phyloP scores from a whole-genome alignment of 805 yeast genomes.

The Metschnikowia gruessii region DNA sequence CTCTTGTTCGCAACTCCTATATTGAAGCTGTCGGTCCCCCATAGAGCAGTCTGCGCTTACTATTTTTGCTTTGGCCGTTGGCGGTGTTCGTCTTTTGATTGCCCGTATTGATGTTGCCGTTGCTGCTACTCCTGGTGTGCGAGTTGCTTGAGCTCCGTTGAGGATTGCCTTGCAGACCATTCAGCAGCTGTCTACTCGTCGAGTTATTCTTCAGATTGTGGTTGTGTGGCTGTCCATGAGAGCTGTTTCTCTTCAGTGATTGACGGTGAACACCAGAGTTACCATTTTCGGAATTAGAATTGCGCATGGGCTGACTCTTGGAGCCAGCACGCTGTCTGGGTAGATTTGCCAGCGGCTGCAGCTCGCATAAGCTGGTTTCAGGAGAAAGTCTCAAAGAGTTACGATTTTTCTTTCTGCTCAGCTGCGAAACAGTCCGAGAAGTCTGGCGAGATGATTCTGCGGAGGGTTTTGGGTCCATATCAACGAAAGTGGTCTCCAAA shows the following conservation, averaged over 20 bases:
- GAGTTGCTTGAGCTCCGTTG: constrained; percentile 1
- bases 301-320: constrained; percentile 1
- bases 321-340: constrained; percentile 9
- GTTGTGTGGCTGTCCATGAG: constrained; percentile 5
- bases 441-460: constrained; percentile 7
- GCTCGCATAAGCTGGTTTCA: constrained; percentile 14
- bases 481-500: constrained; percentile 18
- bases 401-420: constrained; percentile 29
- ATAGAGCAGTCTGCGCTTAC: constrained; percentile 34
- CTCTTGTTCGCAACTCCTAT: constrained; percentile 5
- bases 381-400: constrained; percentile 31
- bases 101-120: constrained; percentile 2
- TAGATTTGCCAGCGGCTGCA: constrained; percentile 18
- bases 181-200: constrained; percentile 9
- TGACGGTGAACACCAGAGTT: constrained; percentile 5
- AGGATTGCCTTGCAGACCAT: constrained; percentile 9
- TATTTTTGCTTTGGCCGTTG: constrained; percentile 15
- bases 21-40: constrained; percentile 24
- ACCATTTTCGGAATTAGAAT: constrained; percentile 2
- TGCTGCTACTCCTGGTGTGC: constrained; percentile 3
- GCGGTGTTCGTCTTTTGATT: constrained; percentile 8
- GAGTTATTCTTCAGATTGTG: constrained; percentile 4
- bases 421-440: constrained; percentile 9
- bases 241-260: constrained; percentile 9
- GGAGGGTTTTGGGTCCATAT: constrained; percentile 1